A percentile compares a stretch with the other conserved stretches of the same genome.
phyloP scores from a whole-genome alignment of 129 eudicot species.

The Pseudognaphalium luteoalbum region DNA sequence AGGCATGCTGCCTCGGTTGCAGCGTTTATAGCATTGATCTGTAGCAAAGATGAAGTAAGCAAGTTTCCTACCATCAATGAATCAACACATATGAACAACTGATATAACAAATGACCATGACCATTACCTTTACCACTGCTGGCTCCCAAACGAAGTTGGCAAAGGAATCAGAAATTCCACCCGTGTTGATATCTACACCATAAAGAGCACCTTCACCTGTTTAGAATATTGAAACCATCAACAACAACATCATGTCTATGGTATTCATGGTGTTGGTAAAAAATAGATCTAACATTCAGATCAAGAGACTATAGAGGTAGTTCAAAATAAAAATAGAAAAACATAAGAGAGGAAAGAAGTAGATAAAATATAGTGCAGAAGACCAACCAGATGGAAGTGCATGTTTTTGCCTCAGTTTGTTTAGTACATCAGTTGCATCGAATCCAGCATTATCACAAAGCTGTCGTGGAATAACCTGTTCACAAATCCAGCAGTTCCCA shows the following conservation, averaged over 20 bases:
- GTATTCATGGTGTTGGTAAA: constrained; percentile 3
- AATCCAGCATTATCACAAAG: constrained; percentile 97
- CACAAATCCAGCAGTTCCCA: constrained; percentile 7
- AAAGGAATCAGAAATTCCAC: constrained; percentile 91
- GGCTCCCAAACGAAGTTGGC: constrained; percentile 99
- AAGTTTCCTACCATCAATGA: not conserved
- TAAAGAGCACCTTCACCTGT: constrained; percentile 94
- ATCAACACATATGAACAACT: not conserved
- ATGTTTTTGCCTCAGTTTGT: constrained; percentile 92
- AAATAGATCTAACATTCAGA: not conserved
- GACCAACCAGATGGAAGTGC: constrained; percentile 78
- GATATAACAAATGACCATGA: not conserved
- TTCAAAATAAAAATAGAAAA: not conserved
- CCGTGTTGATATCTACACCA: constrained; percentile 96
- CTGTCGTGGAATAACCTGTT: constrained; percentile 89
- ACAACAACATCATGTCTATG: not conserved
- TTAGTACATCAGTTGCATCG: constrained; percentile 95
- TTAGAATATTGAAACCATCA: not conserved
- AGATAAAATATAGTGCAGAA: constrained; percentile 3
- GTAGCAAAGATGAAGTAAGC: constrained; percentile 30
- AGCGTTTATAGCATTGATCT: constrained; percentile 97
- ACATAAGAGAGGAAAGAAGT: not conserved
- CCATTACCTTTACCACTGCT: constrained; percentile 85
- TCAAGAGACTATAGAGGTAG: not conserved
- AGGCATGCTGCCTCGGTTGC: constrained; percentile 99